phyloP scores from a whole-genome alignment of 345 rosid genomes.

The Carallia brachiata region DNA sequence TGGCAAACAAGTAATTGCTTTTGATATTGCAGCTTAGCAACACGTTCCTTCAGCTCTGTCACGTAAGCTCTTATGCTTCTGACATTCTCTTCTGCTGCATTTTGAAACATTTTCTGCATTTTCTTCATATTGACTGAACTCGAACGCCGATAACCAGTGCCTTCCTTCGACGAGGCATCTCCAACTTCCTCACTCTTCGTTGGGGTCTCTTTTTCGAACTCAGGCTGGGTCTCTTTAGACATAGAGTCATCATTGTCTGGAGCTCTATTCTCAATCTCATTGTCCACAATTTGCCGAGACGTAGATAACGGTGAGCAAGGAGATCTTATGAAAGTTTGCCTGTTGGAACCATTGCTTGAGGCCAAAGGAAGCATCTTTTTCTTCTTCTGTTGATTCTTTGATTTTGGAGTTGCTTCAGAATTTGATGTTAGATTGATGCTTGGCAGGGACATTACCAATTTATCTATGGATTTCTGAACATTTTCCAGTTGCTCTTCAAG shows the following conservation, averaged over 20 bases:
- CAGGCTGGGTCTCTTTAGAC: constrained; percentile 36
- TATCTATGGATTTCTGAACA: constrained; percentile 96
- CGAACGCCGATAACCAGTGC: constrained; percentile 64
- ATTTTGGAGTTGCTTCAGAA: constrained; percentile 50
- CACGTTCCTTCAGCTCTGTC: constrained; percentile 92
- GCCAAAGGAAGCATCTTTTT: constrained; percentile 79
- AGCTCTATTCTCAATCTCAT: constrained; percentile 74
- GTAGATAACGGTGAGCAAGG: constrained; percentile 91
- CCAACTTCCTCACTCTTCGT: constrained; percentile 68
- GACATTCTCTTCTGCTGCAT: constrained; percentile 99
- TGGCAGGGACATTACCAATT: constrained; percentile 93
- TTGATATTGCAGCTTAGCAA: constrained; percentile 96
- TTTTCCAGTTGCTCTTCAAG: constrained; percentile 96
- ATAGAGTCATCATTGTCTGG: constrained; percentile 59
- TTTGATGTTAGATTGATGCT: constrained; percentile 41
- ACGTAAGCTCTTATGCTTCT: constrained; percentile 92
- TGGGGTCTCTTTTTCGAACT: constrained; percentile 69
- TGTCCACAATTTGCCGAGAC: constrained; percentile 69
- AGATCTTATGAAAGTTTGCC: constrained; percentile 71
- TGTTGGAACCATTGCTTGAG: constrained; percentile 65
- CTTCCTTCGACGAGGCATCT: constrained; percentile 78
- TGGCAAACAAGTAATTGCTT: constrained; percentile 99
- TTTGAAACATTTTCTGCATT: constrained; percentile 98
- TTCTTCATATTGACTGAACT: constrained; percentile 96
- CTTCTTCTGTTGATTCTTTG: constrained; percentile 75